Percentiles rank a stretch among this genome's conserved stretches.
phyloP scores from a whole-genome alignment of 2,329 filamentous ascomycete genomes.

The Claviceps arundinis region DNA sequence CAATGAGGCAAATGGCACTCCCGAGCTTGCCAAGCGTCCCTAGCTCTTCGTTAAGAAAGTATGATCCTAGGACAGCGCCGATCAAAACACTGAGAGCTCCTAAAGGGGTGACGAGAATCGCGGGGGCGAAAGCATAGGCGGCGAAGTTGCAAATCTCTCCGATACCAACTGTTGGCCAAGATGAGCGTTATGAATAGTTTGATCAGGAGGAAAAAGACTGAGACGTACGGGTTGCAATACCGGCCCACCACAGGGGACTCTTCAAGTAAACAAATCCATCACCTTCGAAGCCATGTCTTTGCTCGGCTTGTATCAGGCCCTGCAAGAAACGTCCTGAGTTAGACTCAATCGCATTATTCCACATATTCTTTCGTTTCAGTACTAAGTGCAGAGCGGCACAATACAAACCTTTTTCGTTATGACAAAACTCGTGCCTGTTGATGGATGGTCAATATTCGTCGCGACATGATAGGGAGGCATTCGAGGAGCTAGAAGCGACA shows the following conservation, averaged over 20 bases:
- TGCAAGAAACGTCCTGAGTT: conserved; percentile 19
- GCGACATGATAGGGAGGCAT: no score
- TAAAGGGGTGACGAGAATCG: conserved; percentile 93
- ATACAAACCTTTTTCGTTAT: conserved; percentile 83
- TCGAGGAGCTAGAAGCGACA: neutral
- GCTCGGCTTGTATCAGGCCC: conserved; percentile 82
- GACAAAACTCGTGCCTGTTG: conserved; percentile 81
- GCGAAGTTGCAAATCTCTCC: conserved; percentile 97
- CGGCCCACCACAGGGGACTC: conserved; percentile 95
- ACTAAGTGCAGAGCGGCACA: neutral
- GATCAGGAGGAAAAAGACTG: neutral
- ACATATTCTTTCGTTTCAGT: neutral
- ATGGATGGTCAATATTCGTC: conserved; percentile 10
- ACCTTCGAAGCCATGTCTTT: conserved; percentile 89
- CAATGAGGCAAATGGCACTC: conserved; percentile 90
- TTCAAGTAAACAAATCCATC: conserved; percentile 90
- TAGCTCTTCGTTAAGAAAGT: conserved; percentile 81
- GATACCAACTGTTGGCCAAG: conserved; percentile 53
- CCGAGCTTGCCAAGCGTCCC: conserved; percentile 88
- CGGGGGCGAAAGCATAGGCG: conserved; percentile 93
- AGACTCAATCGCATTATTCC: neutral
- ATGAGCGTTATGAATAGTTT: neutral
- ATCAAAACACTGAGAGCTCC: conserved; percentile 91
- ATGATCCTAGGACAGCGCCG: conserved; percentile 85
- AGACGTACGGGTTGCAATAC: conserved; percentile 69